Conservation (phyloP, 495 filamentous ascomycete genomes). For the Hypoxylon trugodes region DNA sequence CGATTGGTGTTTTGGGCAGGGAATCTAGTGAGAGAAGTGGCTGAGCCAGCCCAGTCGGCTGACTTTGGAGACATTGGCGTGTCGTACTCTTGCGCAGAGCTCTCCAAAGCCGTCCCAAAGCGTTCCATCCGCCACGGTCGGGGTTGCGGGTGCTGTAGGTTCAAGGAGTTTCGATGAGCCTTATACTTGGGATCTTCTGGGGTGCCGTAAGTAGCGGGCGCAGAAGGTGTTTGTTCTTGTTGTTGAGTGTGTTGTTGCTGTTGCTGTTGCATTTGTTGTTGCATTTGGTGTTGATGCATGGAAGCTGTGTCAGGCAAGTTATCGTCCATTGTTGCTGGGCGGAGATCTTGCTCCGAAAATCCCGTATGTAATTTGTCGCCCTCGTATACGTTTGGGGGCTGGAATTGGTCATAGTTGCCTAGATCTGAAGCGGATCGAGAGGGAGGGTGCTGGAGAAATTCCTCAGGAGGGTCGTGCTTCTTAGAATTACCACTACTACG, state of each 20-base stretch:
- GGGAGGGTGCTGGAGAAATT: slow-evolving; percentile 49
- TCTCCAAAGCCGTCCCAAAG: slow-evolving; percentile 82
- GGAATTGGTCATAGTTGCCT: slow-evolving; percentile 68
- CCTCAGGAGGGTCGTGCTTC: slow-evolving; percentile 54
- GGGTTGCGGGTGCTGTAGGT: slow-evolving; percentile 90
- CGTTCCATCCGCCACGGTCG: slow-evolving; percentile 82
- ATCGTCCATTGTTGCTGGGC: slow-evolving; percentile 22
- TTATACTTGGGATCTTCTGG: slow-evolving; percentile 92
- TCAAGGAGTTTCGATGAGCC: slow-evolving; percentile 87
- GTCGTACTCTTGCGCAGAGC: slow-evolving; percentile 75
- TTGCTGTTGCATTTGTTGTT: slow-evolving; percentile 32
- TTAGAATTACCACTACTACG: slow-evolving; percentile 58
- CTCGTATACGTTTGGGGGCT: slow-evolving; percentile 69
- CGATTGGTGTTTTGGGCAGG: slow-evolving; percentile 49
- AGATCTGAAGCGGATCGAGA: slow-evolving; percentile 80
- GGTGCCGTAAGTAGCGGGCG: slow-evolving; percentile 48
- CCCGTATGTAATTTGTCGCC: slow-evolving; percentile 77
- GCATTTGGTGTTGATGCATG: no score
- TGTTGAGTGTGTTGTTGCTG: slow-evolving; percentile 38
- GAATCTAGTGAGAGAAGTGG: slow-evolving; percentile 59
- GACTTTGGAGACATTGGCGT: slow-evolving; percentile 72
- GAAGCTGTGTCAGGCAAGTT: slow-evolving; percentile 11
- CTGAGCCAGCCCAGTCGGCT: slow-evolving; percentile 75
- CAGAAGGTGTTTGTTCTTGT: slow-evolving; percentile 45
- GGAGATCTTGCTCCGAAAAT: slow-evolving; percentile 62